Base-by-base conservation (phyloP, 2,329 filamentous ascomycete species). In the Botrytis elliptica region DNA sequence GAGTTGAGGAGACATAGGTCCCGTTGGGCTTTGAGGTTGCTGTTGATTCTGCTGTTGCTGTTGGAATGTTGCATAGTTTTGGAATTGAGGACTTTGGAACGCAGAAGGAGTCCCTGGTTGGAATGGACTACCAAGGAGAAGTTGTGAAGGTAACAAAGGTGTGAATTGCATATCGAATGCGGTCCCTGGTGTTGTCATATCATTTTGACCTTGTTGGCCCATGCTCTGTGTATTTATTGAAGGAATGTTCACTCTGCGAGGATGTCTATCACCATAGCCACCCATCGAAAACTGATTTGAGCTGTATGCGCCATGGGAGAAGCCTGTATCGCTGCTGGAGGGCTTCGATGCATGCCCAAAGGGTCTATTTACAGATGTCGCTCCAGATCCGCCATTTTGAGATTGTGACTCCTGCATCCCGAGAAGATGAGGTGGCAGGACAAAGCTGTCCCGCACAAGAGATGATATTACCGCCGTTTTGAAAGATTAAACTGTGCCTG, bases 151-250 rank as follows among this genome's bases (percentile, higher is more conserved):
- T 55, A 99, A 89, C 77, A 99, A 88, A 77, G 96, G 95, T 18
- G 96, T 98, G 84, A 98, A 98, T 84, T 98, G 96, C 95, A 98
- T 98, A 81, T 98, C 96, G 81, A 94, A 97, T 62, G 89, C 94
- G 70, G 94, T 95, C 62, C 93, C 94, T 25, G 96, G 95, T 38
- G 93, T 95, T 77, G 92, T 87, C 89, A 97, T 90, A 77, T 97
- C 94, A 79, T 88, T 88, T 74, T 86, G 84, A 71, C 83, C 84
- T 68, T 84, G 84, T 73, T 83, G 86, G 78, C 80, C 83, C 83
- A 92, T 87, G 76, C 89, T 86, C 81, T 92, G 91, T 36, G 96
- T 98, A 83, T 98, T 98, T 85, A 98, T 97, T 76, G 92, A 91
- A 76, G 95, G 94, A 80, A 98, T 93, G 84, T 97, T 97, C 69